Conservation (phyloP, 106 monocot species). For the Allium sativum region DNA sequence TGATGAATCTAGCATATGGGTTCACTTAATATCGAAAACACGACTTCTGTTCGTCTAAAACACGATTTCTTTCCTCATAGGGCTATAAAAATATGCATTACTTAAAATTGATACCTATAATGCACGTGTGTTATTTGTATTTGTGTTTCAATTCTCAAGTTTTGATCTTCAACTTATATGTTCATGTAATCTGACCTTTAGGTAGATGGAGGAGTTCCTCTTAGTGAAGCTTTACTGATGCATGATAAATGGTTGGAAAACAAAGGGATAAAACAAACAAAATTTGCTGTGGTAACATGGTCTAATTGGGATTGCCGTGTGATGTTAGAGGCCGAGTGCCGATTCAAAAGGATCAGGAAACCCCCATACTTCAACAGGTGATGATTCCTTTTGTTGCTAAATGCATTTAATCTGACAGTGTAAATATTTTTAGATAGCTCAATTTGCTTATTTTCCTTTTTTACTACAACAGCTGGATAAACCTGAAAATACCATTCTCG, state of each 20-base stretch:
- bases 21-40: no score
- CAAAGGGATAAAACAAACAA: slow-evolving; percentile 80
- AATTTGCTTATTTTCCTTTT: background rate
- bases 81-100: no score
- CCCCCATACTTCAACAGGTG: slow-evolving; percentile 91
- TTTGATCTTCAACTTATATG: slow-evolving; percentile 1
- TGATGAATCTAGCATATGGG: no score
- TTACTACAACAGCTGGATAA: slow-evolving; percentile 71
- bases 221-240: slow-evolving; percentile 83
- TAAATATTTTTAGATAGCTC: background rate
- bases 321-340: slow-evolving; percentile 95
- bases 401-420: background rate
- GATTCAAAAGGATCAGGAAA: slow-evolving; percentile 80
- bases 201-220: slow-evolving; percentile 88
- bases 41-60: no score
- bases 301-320: slow-evolving; percentile 83
- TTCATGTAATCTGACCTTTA: slow-evolving; percentile 19
- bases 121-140: background rate
- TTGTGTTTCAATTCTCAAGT: slow-evolving; percentile 1
- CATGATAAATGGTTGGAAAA: slow-evolving; percentile 97
- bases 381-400: slow-evolving; percentile 1
- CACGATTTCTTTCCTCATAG: no score
- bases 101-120: no score
- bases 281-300: slow-evolving; percentile 96
- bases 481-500: slow-evolving; percentile 87